Base-by-base conservation (phyloP, 495 filamentous ascomycete species). In the Neurospora africana region DNA sequence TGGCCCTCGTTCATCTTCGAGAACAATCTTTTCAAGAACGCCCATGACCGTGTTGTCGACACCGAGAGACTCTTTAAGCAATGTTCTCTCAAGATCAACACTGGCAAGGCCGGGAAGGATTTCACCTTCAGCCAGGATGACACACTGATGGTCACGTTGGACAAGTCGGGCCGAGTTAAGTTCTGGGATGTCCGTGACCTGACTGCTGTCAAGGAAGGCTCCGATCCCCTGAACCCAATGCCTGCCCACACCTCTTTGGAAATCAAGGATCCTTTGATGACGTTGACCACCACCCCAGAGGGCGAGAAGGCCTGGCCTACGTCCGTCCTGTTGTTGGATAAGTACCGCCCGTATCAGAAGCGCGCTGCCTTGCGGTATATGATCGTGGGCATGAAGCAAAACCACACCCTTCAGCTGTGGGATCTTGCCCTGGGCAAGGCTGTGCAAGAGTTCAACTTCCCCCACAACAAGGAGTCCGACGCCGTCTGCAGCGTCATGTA, bases 331-430 rank as follows among this genome's bases (percentile, higher is more conserved):
- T 90, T 99, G 83, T 86, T 98, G 74, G 96, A 99, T 81, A 98
- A 98, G 85, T 88, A 91, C 79, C 91, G 93, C 21, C 92, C 95
- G 36, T 97, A 94, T 79, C 87, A 89, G 79, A 95, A 92, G 81
- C 91, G 91, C 39, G 89, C 90, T 78, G 94, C 96, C 21, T 83
- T 96, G 72, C 88, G 96, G 72, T 99, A 98, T 83, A 89, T 98
- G 81, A 88, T 99, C 72, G 94, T 99, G 69, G 96, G 96, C 73
- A 91, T 98, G 86, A 98, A 98, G 83, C 96, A 98, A 80, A 99
- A 99, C 80, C 96, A 99, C 83, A 95, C 94, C 68, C 89, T 99
- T 73, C 96, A 99, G 84, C 87, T 99, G 71, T 99, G 96, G 96
- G 96, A 99, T 87, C 91, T 99, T 80, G 92, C 92, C 71, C 89